phyloP scores from a whole-genome alignment of 2,329 filamentous ascomycete genomes.

The Ambrosiella cleistominuta region DNA sequence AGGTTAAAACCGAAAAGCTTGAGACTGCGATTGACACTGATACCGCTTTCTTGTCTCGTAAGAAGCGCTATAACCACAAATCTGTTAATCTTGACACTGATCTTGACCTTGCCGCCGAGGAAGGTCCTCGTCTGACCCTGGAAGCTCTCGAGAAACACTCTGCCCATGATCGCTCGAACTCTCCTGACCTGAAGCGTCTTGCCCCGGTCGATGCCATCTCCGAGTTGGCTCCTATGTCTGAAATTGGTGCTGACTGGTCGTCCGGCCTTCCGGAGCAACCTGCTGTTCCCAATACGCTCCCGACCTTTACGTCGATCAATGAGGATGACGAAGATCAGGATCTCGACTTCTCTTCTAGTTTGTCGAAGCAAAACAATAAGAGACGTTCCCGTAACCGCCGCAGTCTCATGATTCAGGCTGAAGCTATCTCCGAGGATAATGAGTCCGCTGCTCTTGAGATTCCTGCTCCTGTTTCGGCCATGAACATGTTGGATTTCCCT shows the following conservation, averaged over 20 bases:
- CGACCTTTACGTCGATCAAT: not conserved
- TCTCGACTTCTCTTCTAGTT: conserved; percentile 8
- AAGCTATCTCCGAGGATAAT: conserved; percentile 5
- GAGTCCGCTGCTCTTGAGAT: not conserved
- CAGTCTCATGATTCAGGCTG: not conserved
- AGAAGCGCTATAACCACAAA: conserved; percentile 4
- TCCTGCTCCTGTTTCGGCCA: not conserved
- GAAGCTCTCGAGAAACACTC: conserved; percentile 9
- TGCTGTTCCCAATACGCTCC: not conserved
- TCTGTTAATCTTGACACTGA: not conserved
- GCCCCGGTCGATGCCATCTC: conserved; percentile 8
- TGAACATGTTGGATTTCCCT: not conserved
- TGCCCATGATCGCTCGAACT: not conserved
- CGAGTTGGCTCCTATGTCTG: conserved; percentile 8
- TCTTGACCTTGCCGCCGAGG: not conserved
- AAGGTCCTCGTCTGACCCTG: conserved; percentile 6
- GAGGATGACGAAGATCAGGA: conserved; percentile 9
- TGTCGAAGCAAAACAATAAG: conserved; percentile 4
- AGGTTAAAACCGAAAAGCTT: no score
- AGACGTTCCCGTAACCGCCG: conserved; percentile 2
- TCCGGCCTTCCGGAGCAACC: not conserved
- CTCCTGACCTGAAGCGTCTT: not conserved
- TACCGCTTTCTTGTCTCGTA: not conserved
- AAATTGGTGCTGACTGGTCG: conserved; percentile 5
- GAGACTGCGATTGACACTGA: not conserved